A percentile compares a stretch with the other conserved stretches of the same genome.
Evolutionary conservation across 2,329 filamentous ascomycete genomes (phyloP).

Genomic region (Cytospora piceae): DNA sequence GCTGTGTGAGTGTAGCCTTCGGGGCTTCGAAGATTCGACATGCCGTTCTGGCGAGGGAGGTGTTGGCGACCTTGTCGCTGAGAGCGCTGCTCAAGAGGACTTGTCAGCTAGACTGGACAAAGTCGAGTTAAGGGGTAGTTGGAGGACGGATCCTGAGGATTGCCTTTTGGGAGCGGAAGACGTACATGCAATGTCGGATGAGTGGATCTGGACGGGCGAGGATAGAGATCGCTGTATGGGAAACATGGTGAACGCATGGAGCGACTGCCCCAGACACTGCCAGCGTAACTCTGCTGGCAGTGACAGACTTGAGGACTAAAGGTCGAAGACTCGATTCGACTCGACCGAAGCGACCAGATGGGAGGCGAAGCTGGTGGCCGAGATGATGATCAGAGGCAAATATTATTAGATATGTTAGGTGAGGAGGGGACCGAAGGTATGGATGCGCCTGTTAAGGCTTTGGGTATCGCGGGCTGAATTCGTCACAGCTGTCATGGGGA

Average conservation of each 20-base stretch:
- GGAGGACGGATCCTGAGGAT: not conserved
- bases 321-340: not conserved
- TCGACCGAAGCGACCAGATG: not conserved
- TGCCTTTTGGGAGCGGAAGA: constrained; percentile 36
- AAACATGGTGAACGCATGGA: constrained; percentile 58
- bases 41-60: constrained; percentile 55
- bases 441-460: not conserved
- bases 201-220: constrained; percentile 62
- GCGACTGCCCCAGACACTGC: constrained; percentile 36
- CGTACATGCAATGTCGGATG: constrained; percentile 59
- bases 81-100: constrained; percentile 15
- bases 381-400: not conserved
- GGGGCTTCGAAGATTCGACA: constrained; percentile 52
- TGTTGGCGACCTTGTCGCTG: constrained; percentile 53
- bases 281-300: constrained; percentile 32
- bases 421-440: not conserved
- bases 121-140: not conserved
- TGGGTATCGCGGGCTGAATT: not conserved
- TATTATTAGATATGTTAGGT: not conserved
- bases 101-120: constrained; percentile 17
- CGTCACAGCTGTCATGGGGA: constrained; percentile 2
- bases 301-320: constrained; percentile 23
- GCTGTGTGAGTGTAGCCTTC: constrained; percentile 58
- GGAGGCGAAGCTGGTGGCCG: not conserved
- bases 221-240: constrained; percentile 66